Evolutionary conservation across 352 stramenopile species (phyloP), one percentile per base, ranked within the genome.

Genomic region (Phytophthora colocasiae): DNA sequence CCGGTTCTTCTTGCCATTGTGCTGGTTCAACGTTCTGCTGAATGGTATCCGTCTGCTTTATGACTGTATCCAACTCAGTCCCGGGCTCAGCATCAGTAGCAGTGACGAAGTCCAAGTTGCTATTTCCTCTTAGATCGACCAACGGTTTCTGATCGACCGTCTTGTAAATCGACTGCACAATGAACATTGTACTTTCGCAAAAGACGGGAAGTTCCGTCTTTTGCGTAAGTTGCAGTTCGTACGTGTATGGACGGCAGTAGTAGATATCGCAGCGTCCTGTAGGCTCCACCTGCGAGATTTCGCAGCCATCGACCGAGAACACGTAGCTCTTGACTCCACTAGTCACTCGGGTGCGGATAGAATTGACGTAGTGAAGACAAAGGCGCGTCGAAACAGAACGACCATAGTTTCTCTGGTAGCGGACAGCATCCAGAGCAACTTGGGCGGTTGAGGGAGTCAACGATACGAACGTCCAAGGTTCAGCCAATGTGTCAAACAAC

Each of bases 241-340:
- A 85, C 46, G 67, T 79, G 46, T 78, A 80, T 26, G 78, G 70
- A 9, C 57, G 64, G 40, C 73, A 85, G 46, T 71, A 67, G 55
- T 83, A 81, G 50, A 83, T 70, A 54, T 85, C 68, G 38, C 77
- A 85, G 12, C 69, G 68, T n/a, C 77, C 77, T 27, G 69, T 69
- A 29, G 47, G 22, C 22, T 54, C 62, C 6, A 83, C 58, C 17
- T 73, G 56, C 4, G 48, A 47, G 27, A 51, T 56, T 41, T 65
- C 57, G 19, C 77, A 85, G 31, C 77, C 77, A 27, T 85, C 73
- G 19, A 81, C 74, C 0, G 62, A 81, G 53, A 73, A 62, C 11
- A 85, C 54, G 38, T 68, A 85, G 49, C 43, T 78, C 17, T 27
- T 17, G 17, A 85, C 19, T 4, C 63, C 58, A 48, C 40, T 53